Evolutionary conservation across 129 eudicot species (phyloP), one percentile per base, ranked within the genome.

Genomic region (Saposhnikovia divaricata): DNA sequence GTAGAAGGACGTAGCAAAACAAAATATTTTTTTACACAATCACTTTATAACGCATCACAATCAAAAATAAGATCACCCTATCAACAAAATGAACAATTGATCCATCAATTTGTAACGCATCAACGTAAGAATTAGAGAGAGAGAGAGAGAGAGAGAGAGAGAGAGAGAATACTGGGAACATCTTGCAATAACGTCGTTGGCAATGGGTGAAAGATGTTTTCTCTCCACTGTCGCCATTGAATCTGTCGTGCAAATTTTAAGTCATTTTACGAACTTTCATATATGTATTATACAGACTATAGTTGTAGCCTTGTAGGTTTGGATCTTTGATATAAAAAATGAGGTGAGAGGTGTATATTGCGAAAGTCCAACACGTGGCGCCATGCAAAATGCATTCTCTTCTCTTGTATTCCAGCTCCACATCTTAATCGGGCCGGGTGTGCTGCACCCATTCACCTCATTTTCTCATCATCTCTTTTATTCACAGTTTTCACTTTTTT

Each of bases 151-250:
- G 78, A 13, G 45, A 16, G 59, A 37, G 81, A 75, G 75, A 19
- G 63, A 46, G 81, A 66, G 75, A 57, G 76, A 14, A 42, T 86
- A 90, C 96, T 72, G 72, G 72, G 92, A 91, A 69, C 92, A 88
- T 84, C 87, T 86, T 10, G 72, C 80, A 63, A 90, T 72, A 83
- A 88, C 74, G 79, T 72, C 86, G 86, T 86, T 86, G 59, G 96
- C 92, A 78, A 84, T 72, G 82, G 84, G 19, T 42, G 96, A 90
- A 18, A 90, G 87, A 80, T 90, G 90, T 76, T 87, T 85, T 83
- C 57, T 79, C 80, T 77, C 80, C 87, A 68, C 78, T 0, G 53
- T 73, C 55, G 77, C 44, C 77, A 43, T 44, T 44, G 0, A 43
- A 37, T 11, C n/a, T 13, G 21, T 28, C 13, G 9, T 66, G 1